Evolutionary conservation across 2,329 filamentous ascomycete genomes (phyloP).

Genomic region (Lasiodiplodia citricola): DNA sequence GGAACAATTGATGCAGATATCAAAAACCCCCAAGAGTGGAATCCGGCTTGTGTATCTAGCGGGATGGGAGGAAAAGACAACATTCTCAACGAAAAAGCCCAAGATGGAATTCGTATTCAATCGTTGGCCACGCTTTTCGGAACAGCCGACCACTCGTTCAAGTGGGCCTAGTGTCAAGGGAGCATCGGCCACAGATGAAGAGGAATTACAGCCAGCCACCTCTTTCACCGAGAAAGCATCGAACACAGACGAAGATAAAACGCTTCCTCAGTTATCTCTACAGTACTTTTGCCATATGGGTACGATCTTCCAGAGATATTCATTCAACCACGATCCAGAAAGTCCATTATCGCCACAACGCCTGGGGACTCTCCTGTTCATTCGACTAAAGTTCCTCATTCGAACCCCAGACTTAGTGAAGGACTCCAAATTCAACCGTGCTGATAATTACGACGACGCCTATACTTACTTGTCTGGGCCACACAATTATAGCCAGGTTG

Average conservation of each 20-base stretch:
- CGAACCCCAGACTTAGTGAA: too few species aligned
- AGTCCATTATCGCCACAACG: too few species aligned
- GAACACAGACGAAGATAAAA: background rate
- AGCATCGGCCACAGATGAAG: background rate
- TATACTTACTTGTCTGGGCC: too few species aligned
- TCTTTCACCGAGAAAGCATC: too few species aligned
- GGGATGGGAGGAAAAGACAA: too few species aligned
- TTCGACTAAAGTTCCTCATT: too few species aligned
- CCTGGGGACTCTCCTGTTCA: too few species aligned
- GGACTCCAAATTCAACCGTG: too few species aligned
- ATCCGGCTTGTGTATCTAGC: background rate
- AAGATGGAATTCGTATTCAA: background rate
- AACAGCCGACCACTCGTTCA: too few species aligned
- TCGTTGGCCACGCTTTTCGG: background rate
- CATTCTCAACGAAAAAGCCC: background rate
- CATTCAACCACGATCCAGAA: background rate
- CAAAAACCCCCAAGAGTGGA: background rate
- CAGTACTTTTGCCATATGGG: background rate
- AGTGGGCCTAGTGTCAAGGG: too few species aligned
- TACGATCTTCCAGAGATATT: background rate
- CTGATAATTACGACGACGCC: accelerated
- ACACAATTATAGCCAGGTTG: too few species aligned
- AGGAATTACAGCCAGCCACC: too few species aligned
- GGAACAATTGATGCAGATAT: background rate
- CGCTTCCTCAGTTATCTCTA: background rate